Conservation (phyloP, 2,329 filamentous ascomycete species). For the Aureobasidium mangrovei region DNA sequence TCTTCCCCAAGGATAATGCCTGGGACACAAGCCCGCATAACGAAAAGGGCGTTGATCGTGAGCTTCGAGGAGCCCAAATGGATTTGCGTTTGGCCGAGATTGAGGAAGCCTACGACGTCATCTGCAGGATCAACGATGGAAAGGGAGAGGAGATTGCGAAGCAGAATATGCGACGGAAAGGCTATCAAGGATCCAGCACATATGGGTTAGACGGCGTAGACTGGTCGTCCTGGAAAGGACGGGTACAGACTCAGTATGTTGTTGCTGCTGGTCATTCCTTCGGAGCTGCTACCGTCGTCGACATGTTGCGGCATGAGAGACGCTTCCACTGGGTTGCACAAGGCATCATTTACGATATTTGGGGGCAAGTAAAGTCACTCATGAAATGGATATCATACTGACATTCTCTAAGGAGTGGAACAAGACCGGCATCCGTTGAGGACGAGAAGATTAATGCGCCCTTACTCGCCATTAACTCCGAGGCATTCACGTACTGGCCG, state of each 20-base stretch:
- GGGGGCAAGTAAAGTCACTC: conserved; percentile 41
- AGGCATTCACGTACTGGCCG: conserved; percentile 64
- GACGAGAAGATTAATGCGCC: conserved; percentile 38
- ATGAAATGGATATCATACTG: conserved; percentile 10
- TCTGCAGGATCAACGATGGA: conserved; percentile 48
- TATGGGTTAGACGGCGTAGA: conserved; percentile 47
- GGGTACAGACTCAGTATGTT: conserved; percentile 48
- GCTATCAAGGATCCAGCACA: conserved; percentile 51
- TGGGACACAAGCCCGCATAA: conserved; percentile 45
- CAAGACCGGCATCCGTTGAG: conserved; percentile 34
- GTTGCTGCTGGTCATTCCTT: conserved; percentile 60
- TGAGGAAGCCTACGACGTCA: conserved; percentile 51
- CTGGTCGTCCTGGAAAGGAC: conserved; percentile 49
- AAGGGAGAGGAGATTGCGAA: conserved; percentile 43
- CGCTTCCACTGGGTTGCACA: conserved; percentile 51
- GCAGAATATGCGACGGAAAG: conserved; percentile 48
- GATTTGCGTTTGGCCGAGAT: conserved; percentile 56
- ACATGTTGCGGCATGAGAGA: conserved; percentile 48
- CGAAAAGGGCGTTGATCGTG: conserved; percentile 50
- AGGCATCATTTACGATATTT: conserved; percentile 58
- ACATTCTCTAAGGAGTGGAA: conserved; percentile 32
- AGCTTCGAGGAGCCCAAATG: conserved; percentile 53
- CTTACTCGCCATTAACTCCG: conserved; percentile 55
- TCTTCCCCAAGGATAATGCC: conserved; percentile 49
- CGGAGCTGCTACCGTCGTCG: conserved; percentile 55